A percentile compares a stretch with the other conserved stretches of the same genome.
Conservation (phyloP, 1,284 basidiomycete genomes). For the Cronartium quercuum region DNA sequence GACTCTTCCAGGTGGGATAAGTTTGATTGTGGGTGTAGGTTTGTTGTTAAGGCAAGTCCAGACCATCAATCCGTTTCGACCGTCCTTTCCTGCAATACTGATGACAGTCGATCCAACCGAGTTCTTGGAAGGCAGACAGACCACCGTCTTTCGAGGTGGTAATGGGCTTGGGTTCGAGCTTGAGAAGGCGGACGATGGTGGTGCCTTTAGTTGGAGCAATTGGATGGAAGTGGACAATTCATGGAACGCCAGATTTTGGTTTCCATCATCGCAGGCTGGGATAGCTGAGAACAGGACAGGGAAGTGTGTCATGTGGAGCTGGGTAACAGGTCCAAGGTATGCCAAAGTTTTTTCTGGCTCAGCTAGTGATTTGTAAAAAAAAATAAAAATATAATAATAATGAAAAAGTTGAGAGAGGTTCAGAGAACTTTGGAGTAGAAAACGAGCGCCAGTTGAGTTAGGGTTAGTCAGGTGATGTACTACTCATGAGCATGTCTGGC, state of each 20-base stretch:
- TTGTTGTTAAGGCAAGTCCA: slow-evolving; percentile 16
- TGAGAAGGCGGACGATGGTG: slow-evolving; percentile 2
- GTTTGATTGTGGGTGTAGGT: slow-evolving; percentile 17
- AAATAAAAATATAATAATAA: too few relatives aligned
- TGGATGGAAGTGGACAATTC: slow-evolving; percentile 19
- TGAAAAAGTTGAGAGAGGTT: too few relatives aligned
- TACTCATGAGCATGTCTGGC: too few relatives aligned
- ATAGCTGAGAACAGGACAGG: slow-evolving; percentile 13
- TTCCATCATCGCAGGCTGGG: slow-evolving; percentile 4
- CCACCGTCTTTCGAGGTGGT: slow-evolving; percentile 19
- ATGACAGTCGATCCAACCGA: slow-evolving; percentile 27
- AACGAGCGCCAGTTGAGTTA: too few relatives aligned
- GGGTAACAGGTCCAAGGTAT: too few relatives aligned
- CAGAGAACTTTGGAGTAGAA: too few relatives aligned
- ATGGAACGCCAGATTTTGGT: slow-evolving; percentile 14
- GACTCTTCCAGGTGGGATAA: slow-evolving; percentile 82
- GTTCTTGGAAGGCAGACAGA: slow-evolving; percentile 6
- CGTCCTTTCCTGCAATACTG: slow-evolving; percentile 14
- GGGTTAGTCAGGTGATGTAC: too few relatives aligned
- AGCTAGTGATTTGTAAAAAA: too few relatives aligned
- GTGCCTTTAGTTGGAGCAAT: slow-evolving; percentile 19
- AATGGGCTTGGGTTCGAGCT: neutral
- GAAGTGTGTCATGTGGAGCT: too few relatives aligned
- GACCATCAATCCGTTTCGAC: slow-evolving; percentile 7
- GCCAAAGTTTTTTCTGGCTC: too few relatives aligned